Percentiles rank a stretch among this genome's conserved stretches.
Evolutionary conservation across 768 basidiomycete species (phyloP).

Genomic region (Mycena rosella): DNA sequence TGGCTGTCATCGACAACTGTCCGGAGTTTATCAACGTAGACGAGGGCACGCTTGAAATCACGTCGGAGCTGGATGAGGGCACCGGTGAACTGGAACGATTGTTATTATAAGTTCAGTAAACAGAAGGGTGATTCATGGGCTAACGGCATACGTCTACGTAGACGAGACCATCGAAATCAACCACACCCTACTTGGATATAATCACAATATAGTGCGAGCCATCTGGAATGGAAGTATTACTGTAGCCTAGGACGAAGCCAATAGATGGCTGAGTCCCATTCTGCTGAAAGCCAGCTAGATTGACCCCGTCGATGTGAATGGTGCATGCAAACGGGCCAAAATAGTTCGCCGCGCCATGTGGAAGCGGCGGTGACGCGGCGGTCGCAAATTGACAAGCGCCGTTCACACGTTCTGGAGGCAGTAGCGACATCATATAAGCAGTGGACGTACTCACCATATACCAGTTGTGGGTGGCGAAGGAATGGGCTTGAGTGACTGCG

Average conservation of each 20-base stretch:
- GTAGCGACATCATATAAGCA: too few relatives aligned
- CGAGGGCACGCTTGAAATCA: too few relatives aligned
- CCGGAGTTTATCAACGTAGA: too few relatives aligned
- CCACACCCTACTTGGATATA: not conserved
- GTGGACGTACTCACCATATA: too few relatives aligned
- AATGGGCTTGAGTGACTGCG: too few relatives aligned
- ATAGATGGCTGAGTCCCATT: not conserved
- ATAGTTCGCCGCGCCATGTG: too few relatives aligned
- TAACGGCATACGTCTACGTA: not conserved
- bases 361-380: too few relatives aligned
- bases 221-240: conserved; percentile 1
- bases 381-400: too few relatives aligned
- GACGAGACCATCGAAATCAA: not conserved
- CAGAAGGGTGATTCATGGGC: not conserved
- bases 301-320: not conserved
- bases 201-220: not conserved
- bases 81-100: not conserved
- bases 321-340: too few relatives aligned
- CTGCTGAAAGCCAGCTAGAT: not conserved
- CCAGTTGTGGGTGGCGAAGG: too few relatives aligned
- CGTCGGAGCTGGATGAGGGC: not conserved
- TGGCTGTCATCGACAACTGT: too few relatives aligned
- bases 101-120: not conserved
- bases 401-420: too few relatives aligned
- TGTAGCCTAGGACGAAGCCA: not conserved